Percentiles rank a stretch among this genome's conserved stretches.
These are phyloP conservation scores for Chaetomium sp. DNA, from an alignment of 2,329 filamentous ascomycete species.

Conservation along the genomic window DNA sequence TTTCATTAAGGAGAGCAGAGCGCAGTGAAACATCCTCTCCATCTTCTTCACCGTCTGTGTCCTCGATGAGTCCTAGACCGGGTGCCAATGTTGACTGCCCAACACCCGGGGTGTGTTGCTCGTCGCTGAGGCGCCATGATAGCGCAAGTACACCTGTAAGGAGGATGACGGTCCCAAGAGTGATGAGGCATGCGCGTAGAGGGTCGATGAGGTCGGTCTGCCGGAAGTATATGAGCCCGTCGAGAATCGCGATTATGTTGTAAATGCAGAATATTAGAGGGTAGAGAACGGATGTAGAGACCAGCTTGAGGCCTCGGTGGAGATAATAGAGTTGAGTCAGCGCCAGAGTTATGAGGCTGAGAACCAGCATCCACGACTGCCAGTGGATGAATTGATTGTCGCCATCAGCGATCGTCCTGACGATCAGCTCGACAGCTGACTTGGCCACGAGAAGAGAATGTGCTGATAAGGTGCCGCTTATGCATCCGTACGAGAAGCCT, in stretches of 20 bases:
- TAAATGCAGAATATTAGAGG: slow-evolving; percentile 98
- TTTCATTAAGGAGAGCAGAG: slow-evolving; percentile 50
- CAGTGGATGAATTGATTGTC: slow-evolving; percentile 93
- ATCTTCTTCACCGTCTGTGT: slow-evolving; percentile 64
- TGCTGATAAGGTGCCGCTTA: slow-evolving; percentile 90
- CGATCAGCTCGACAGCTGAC: slow-evolving; percentile 90
- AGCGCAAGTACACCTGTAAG: slow-evolving; percentile 86
- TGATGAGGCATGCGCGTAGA: slow-evolving; percentile 77
- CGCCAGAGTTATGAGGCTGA: slow-evolving; percentile 78
- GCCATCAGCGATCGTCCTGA: slow-evolving; percentile 79
- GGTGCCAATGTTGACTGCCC: slow-evolving; percentile 74
- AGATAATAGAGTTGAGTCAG: slow-evolving; percentile 93
- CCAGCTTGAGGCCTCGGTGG: slow-evolving; percentile 88
- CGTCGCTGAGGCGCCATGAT: slow-evolving; percentile 89
- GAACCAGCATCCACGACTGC: slow-evolving; percentile 89
- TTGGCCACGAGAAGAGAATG: slow-evolving; percentile 93
- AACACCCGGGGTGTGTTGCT: slow-evolving; percentile 62
- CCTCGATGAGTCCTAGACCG: slow-evolving; percentile 78
- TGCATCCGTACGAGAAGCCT: slow-evolving; percentile 84
- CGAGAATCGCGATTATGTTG: slow-evolving; percentile 97
- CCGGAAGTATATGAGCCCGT: slow-evolving; percentile 94
- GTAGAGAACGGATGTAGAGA: slow-evolving; percentile 94
- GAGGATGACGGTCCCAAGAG: slow-evolving; percentile 82
- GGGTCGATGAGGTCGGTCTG: slow-evolving; percentile 79
- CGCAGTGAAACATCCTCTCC: slow-evolving; percentile 60